Percentiles rank a stretch among this genome's conserved stretches.
phyloP scores from a whole-genome alignment of 2,329 filamentous ascomycete genomes.

The Pseudogymnoascus sp. region DNA sequence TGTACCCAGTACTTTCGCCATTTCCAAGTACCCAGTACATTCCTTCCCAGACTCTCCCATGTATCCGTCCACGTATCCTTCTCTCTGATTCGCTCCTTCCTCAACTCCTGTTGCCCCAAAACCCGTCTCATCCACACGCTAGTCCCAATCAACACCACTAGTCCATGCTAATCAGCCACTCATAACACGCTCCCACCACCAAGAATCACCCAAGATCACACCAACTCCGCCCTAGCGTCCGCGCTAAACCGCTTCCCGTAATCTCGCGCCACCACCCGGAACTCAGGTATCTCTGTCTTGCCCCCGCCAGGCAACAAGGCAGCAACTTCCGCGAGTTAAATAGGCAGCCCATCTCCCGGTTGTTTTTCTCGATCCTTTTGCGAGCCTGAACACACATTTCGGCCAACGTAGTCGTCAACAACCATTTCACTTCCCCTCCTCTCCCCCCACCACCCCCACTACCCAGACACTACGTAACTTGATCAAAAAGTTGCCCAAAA shows the following conservation, averaged over 20 bases:
- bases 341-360: constrained; percentile 20
- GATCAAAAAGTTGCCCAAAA: constrained; percentile 3
- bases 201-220: constrained; percentile 3
- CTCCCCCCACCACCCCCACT: constrained; percentile 9
- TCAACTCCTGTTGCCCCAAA: not conserved
- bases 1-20: not conserved
- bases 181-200: constrained; percentile 7
- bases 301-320: constrained; percentile 4
- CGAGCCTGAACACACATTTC: constrained; percentile 16
- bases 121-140: not conserved
- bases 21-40: not conserved
- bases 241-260: not conserved
- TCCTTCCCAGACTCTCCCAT: not conserved
- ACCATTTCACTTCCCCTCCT: constrained; percentile 9
- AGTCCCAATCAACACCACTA: not conserved
- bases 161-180: not conserved
- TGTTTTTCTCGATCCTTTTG: constrained; percentile 13
- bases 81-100: not conserved
- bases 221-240: not conserved
- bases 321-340: constrained; percentile 4
- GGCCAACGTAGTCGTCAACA: constrained; percentile 22
- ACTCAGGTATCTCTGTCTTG: not conserved
- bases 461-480: constrained; percentile 8
- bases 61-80: not conserved
- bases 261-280: not conserved